Conservation (phyloP, 345 rosid species). For the Ceriops zippeliana region DNA sequence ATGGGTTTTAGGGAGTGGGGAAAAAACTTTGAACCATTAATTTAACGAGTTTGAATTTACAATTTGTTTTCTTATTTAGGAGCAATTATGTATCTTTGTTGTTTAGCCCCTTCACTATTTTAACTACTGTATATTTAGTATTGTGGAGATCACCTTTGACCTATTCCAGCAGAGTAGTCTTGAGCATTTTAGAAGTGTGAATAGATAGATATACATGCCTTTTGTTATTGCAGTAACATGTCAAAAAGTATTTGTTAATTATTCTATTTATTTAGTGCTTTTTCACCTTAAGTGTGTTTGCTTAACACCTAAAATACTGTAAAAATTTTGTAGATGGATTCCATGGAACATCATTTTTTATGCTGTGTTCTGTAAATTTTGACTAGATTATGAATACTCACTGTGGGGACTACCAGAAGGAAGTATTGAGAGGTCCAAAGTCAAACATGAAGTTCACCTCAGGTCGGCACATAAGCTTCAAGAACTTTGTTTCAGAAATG, state of each 20-base stretch:
- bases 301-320: background rate
- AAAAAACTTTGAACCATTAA: no score
- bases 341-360: background rate
- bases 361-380: background rate
- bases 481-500: slow-evolving; percentile 83
- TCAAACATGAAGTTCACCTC: slow-evolving; percentile 86
- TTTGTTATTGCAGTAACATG: background rate
- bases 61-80: no score
- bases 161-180: no score
- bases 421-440: slow-evolving; percentile 58
- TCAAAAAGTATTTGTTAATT: background rate
- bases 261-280: background rate
- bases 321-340: background rate
- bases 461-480: slow-evolving; percentile 89
- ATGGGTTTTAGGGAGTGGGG: no score
- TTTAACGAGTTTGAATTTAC: no score
- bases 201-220: no score
- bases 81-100: no score
- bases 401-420: slow-evolving; percentile 79
- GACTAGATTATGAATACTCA: slow-evolving; percentile 78
- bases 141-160: no score
- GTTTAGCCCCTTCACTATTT: no score
- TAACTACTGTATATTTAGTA: no score
- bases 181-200: no score
- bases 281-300: background rate